Evolutionary conservation across 148 eudicot genomes (phyloP).

Genomic region (Tetragonia tetragonoides): DNA sequence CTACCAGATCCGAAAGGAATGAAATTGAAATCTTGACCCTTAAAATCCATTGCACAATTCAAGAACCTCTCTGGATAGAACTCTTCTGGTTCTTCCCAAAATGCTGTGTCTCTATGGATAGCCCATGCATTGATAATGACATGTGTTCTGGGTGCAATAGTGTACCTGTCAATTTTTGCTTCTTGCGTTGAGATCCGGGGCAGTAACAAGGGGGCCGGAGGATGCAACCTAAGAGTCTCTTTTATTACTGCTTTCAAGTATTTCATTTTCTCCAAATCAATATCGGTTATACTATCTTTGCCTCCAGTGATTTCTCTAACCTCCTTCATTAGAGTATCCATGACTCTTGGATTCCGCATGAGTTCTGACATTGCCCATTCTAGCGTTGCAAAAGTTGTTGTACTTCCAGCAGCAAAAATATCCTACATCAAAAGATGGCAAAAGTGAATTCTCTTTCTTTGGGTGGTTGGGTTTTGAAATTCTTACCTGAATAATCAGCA

Average conservation of each 20-base stretch:
- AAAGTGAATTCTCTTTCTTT: background rate
- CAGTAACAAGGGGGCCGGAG: conserved; percentile 24
- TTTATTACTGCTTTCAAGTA: conserved; percentile 38
- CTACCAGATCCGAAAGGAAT: conserved; percentile 45
- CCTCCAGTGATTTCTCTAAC: conserved; percentile 19
- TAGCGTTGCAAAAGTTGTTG: conserved; percentile 23
- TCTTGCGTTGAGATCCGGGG: conserved; percentile 31
- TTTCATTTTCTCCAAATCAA: conserved; percentile 28
- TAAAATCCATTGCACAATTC: conserved; percentile 18
- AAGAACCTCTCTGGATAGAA: conserved; percentile 39
- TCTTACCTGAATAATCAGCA: background rate
- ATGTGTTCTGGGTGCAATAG: conserved; percentile 27
- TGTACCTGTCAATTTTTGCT: conserved; percentile 21
- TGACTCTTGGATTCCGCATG: conserved; percentile 21
- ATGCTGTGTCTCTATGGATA: conserved; percentile 23
- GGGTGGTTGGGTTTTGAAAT: background rate
- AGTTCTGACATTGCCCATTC: conserved; percentile 42
- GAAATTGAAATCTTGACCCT: conserved; percentile 35
- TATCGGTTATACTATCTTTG: conserved; percentile 19
- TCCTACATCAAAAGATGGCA: conserved; percentile 20
- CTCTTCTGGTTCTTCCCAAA: conserved; percentile 33
- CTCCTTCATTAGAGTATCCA: conserved; percentile 27
- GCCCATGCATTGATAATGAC: conserved; percentile 36
- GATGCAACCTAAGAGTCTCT: conserved; percentile 31
- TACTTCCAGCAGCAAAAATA: conserved; percentile 33